Evolutionary conservation across 2,329 filamentous ascomycete genomes (phyloP).

Genomic region (Diaporthe sp.): DNA sequence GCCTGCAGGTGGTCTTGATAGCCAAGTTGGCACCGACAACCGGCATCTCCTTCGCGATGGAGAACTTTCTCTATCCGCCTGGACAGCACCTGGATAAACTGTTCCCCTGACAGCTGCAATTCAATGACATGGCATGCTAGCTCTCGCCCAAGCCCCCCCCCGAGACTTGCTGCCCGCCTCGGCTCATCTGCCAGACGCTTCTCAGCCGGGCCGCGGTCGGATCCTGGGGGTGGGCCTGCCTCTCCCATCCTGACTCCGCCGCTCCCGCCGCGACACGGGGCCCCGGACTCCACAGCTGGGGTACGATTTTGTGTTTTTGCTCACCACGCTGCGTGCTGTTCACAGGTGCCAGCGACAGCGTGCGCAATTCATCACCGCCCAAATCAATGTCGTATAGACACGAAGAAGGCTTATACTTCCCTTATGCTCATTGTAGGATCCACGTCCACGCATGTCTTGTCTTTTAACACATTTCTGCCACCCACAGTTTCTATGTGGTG

Average conservation of each 20-base stretch:
- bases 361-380: not conserved
- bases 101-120: not conserved
- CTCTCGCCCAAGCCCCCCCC: not conserved
- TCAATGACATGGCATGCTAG: not conserved
- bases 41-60: not conserved
- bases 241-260: conserved; percentile 19
- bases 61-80: not conserved
- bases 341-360: not conserved
- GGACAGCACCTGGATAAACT: not conserved
- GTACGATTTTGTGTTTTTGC: not conserved
- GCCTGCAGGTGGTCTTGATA: not conserved
- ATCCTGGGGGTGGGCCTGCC: conserved; percentile 18
- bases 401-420: not conserved
- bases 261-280: conserved; percentile 18
- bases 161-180: not conserved
- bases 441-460: too few relatives aligned
- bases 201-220: conserved; percentile 3
- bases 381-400: not conserved
- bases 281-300: conserved; percentile 32
- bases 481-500: not conserved
- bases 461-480: not conserved
- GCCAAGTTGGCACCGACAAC: not conserved
- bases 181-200: not conserved
- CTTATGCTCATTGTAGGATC: not conserved
- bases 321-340: not conserved